Evolutionary conservation across 1,284 basidiomycete genomes (phyloP).

Genomic region (Cutaneotrichosporon cutaneum): DNA sequence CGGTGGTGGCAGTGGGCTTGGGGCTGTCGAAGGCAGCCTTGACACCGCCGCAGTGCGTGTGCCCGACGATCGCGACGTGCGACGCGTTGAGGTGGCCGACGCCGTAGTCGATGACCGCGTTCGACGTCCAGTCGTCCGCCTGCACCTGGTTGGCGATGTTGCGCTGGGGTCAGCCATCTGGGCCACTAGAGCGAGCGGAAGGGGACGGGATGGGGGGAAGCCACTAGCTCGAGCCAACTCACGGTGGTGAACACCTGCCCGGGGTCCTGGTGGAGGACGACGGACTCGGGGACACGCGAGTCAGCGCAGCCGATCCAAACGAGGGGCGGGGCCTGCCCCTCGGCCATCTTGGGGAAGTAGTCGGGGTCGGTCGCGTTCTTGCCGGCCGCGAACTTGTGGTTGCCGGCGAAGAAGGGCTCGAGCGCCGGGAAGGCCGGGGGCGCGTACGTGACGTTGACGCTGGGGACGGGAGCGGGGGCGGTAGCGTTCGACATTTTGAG

Average conservation of each 20-base stretch:
- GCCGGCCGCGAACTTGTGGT: constrained; percentile 41
- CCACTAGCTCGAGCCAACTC: constrained; percentile 19
- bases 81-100: constrained; percentile 74
- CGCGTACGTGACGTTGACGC: constrained; percentile 1
- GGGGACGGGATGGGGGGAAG: neutral
- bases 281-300: constrained; percentile 52
- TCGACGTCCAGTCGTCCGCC: constrained; percentile 70
- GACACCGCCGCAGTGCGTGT: constrained; percentile 73
- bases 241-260: constrained; percentile 68
- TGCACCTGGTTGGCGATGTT: constrained; percentile 61
- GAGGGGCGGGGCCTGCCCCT: constrained; percentile 46
- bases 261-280: constrained; percentile 54
- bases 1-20: constrained; percentile 16
- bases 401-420: constrained; percentile 32
- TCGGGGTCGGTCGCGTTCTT: constrained; percentile 32
- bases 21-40: constrained; percentile 60
- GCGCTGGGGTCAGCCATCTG: constrained; percentile 16
- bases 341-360: constrained; percentile 38
- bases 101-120: constrained; percentile 78
- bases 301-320: constrained; percentile 53
- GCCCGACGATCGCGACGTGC: constrained; percentile 80
- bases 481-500: neutral
- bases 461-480: neutral
- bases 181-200: neutral
- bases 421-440: constrained; percentile 22